These are phyloP conservation scores for Sugiyamaella sp. DNA, from an alignment of 1,139 yeast species.

Conservation along the genomic window DNA sequence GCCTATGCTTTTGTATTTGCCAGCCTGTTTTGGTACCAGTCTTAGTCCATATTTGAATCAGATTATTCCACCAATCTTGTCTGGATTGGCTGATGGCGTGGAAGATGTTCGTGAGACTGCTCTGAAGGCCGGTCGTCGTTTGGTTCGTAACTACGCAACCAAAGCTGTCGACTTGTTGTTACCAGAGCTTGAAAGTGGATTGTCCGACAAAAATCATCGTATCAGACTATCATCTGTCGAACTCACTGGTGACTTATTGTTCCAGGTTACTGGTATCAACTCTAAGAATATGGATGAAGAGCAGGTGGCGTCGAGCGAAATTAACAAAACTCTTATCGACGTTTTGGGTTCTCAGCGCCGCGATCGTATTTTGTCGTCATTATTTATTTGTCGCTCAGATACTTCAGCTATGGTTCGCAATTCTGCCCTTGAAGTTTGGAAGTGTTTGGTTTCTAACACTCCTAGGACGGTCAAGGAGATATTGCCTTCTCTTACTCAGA, in stretches of 20 bases:
- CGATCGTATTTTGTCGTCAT: constrained; percentile 77
- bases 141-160: constrained; percentile 88
- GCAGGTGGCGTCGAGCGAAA: constrained; percentile 58
- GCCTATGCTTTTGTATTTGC: constrained; percentile 86
- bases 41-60: constrained; percentile 85
- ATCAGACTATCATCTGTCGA: constrained; percentile 93
- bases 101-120: constrained; percentile 90
- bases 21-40: constrained; percentile 92
- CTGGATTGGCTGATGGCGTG: constrained; percentile 87
- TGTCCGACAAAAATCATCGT: constrained; percentile 80
- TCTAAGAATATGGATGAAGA: constrained; percentile 58
- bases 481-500: constrained; percentile 76
- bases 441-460: constrained; percentile 92
- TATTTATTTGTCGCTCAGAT: constrained; percentile 94
- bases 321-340: constrained; percentile 68
- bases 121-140: constrained; percentile 87
- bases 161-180: constrained; percentile 90
- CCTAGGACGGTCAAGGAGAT: constrained; percentile 96
- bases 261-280: constrained; percentile 91
- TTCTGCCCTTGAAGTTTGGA: constrained; percentile 97
- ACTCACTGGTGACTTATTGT: constrained; percentile 93
- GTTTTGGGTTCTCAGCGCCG: constrained; percentile 87
- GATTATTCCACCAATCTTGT: constrained; percentile 86
- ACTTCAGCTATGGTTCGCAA: constrained; percentile 83
- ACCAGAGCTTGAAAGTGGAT: constrained; percentile 91